Base-by-base conservation (phyloP, 2,329 filamentous ascomycete genomes). In the Fusarium sp. region DNA sequence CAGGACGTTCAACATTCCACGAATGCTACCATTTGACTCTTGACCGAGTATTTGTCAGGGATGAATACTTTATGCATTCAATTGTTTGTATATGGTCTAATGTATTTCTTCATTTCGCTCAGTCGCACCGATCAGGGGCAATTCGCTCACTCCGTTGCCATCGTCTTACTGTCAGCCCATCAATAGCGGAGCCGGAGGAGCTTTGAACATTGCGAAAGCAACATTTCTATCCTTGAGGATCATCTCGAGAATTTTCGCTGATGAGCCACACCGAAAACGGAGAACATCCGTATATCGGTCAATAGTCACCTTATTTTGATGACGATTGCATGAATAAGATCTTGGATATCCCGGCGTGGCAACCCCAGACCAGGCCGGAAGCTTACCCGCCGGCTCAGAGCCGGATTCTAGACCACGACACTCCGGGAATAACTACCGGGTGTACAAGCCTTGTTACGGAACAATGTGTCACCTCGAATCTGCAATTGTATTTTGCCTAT, bases 111-210 rank as follows among this genome's bases (percentile, higher is more conserved):
- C 8, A 54, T 61, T 24, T 18, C 17, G 10, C 11, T 22, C 32
- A 58, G 22, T 56, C 51, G 58, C 35, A 41, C 56, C 51, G 51
- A 64, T 44, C 32, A 69, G 28, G 4, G 47, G 45, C 45, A 53
- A 60, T 39, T 50, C 60, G 48, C 58, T 42, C 28, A 24, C 18
- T 53, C 38, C 57, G 56, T 32, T 26, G 20, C 14, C 22, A 61
- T 76, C 66, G 30, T 44, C 39, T 50, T 50, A 76, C 56, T n/a
- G 47, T 76, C 74, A 76, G 72, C 39, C 73, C 73, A 76, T 69
- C n/a, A 14, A 18, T 44, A 56, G 47, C 74, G 74, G 71, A 73
- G 66, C 74, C 73, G 74, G 74, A 72, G 63, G 41, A 54, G 18
- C 10, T 35, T 48, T 18, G 51, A 41, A 0, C 20, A 30, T 41